phyloP scores from a whole-genome alignment of 2,329 filamentous ascomycete genomes.

The Curvularia lunata region DNA sequence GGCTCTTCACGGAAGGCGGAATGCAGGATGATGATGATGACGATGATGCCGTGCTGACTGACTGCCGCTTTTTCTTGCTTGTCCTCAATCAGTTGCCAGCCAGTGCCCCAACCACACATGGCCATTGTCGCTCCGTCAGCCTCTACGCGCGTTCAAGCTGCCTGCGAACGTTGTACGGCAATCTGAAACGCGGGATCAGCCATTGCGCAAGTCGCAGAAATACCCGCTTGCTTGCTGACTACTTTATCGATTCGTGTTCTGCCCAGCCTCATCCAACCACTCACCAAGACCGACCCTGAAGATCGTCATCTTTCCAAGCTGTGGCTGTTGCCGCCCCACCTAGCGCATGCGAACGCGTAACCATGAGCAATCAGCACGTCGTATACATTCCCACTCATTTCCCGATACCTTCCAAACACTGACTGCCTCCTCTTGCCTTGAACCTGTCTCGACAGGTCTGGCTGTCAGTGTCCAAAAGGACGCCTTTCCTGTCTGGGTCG shows the following conservation, averaged over 20 bases:
- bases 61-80: not conserved
- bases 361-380: not conserved
- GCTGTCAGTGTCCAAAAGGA: not conserved
- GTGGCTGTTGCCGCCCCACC: not conserved
- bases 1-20: no score
- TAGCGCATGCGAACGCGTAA: slow-evolving; percentile 1
- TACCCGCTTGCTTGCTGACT: slow-evolving; percentile 3
- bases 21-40: no score
- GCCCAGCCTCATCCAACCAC: slow-evolving; percentile 3
- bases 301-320: slow-evolving; percentile 14
- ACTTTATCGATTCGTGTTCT: not conserved
- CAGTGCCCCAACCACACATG: no score
- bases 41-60: no score
- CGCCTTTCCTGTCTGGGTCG: not conserved
- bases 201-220: slow-evolving; percentile 3
- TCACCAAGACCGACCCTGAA: slow-evolving; percentile 12
- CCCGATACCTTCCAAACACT: not conserved
- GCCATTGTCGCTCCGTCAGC: not conserved
- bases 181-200: slow-evolving; percentile 16
- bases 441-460: not conserved
- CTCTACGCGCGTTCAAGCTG: slow-evolving; percentile 11
- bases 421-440: not conserved
- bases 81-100: not conserved
- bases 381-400: not conserved
- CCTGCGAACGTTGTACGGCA: slow-evolving; percentile 10